phyloP scores from a whole-genome alignment of 2,329 filamentous ascomycete species.

The Trichoderma sp. region DNA sequence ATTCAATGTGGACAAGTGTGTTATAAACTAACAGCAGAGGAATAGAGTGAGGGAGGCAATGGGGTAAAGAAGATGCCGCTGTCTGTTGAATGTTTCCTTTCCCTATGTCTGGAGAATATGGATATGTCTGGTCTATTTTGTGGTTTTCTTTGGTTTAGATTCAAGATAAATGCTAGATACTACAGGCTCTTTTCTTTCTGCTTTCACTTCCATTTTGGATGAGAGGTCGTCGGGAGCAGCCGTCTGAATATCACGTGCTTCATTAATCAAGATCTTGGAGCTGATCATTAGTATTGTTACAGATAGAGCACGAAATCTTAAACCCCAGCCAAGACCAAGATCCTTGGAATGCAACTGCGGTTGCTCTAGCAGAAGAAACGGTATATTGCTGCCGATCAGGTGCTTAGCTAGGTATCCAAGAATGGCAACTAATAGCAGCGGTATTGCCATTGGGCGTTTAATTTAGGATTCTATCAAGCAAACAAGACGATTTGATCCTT shows the following conservation, averaged over 20 bases:
- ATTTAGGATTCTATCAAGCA: not conserved
- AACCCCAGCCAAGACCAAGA: not conserved
- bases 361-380: not conserved
- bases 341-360: not conserved
- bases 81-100: not conserved
- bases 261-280: not conserved
- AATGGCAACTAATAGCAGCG: not conserved
- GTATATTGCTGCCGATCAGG: not conserved
- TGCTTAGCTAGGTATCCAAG: not conserved
- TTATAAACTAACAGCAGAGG: not conserved
- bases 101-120: not conserved
- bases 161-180: not conserved
- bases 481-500: not conserved
- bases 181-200: too few species aligned
- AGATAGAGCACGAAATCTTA: not conserved
- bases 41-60: not conserved
- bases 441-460: not conserved
- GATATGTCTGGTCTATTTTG: not conserved
- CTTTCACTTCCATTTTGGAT: not conserved
- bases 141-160: not conserved
- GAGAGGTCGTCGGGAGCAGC: not conserved
- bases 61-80: not conserved
- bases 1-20: not conserved
- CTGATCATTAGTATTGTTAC: not conserved
- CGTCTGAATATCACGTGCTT: not conserved